Evolutionary conservation across 2,329 filamentous ascomycete genomes (phyloP), one percentile per base, ranked within the genome.

Genomic region (Cladosporium sp.): DNA sequence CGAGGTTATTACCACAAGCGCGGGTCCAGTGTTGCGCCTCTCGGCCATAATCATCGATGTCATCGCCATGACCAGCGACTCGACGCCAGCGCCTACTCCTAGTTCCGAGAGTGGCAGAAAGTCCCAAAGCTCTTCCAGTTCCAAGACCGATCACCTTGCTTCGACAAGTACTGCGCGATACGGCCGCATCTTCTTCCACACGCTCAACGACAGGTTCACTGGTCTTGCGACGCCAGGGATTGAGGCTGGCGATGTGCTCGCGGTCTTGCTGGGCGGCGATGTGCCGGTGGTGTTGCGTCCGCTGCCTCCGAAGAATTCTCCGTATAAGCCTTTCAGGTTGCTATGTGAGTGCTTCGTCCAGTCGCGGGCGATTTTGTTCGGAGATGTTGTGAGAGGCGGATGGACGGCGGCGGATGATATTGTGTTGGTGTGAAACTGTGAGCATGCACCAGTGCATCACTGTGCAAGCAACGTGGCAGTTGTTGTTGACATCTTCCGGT

Each of bases 331-430:
- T 6, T 74, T 68, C 62, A 62, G 63, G n/a, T 62, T 75, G 49
- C 66, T 75, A 8, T 75, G 73, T 32, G 73, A 74, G 58, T 72
- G 70, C 61, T 74, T 72, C 39, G 66, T 74, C 1, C 64, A 71
- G 43, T 66, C 70, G 10, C 36, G 67, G 10, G 65, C 57, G 4
- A 64, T 75, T 8, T 74, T 75, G 73, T 58, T 56, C 39, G 73
- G 73, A 14, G 71, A 74, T 8, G 62, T 68, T 14, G 48, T 71
- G 21, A 54, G 61, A 16, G 65, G 46, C 5, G 67, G 67, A 2
- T 67, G 68, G 69, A 65, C 67, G 7, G n/a, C 39, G 26, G 69
- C 67, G 13, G 69, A 73, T 58, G 71, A 73, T 53, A 67, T 75
- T n/a, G 66, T 71, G n/a, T 61, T 75, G 14, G 65, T 72, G 13